Base-by-base conservation (phyloP, 345 rosid species). In the Syzygium jambos region DNA sequence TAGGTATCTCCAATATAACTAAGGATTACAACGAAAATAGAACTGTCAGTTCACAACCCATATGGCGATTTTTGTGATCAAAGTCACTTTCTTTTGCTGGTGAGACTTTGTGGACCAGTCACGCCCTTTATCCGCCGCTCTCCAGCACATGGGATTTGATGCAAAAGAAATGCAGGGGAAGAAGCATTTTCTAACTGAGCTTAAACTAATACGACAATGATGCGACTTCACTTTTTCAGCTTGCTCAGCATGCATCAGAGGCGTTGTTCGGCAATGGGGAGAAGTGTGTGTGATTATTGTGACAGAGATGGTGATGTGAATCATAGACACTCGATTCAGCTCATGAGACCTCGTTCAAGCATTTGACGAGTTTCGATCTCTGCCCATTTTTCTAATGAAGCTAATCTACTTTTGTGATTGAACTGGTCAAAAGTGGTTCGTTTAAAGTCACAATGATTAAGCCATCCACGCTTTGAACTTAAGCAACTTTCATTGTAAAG, bases 241-340 rank as follows among this genome's bases (percentile, higher is more conserved):
- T 83, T 19, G 85, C 85, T 83, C 34, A 11, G 54, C 49, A 63
- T 49, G 65, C 55, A 43, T 68, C 55, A 38, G 77, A 22, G 86
- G 87, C 77, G 54, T 54, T 88, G 89, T 85, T 85, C 53, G 86
- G 86, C 52, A 85, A 87, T 23, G 88, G 85, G 86, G 88, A 53
- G 52, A 9, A 77, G 89, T 90, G 91, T 52, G 77, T n/a, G 89
- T 85, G 85, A 89, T 91, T 84, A 86, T 91, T 29, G 86, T 56
- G 65, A 89, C 88, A 78, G 78, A 57, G 13, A 73, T 53, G 53
- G 22, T 65, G 21, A 22, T 83, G 29, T 17, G 30, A 59, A 38
- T 73, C 49, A 19, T 19, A 10, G 4, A 73, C 80, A 73, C 80
- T 73, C 21, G 14, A 38, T 21, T 73, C 49, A 41, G 49, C 80